These are phyloP conservation scores for Botrytis deweyae DNA, from an alignment of 2,329 filamentous ascomycete genomes.

Conservation along the genomic window DNA sequence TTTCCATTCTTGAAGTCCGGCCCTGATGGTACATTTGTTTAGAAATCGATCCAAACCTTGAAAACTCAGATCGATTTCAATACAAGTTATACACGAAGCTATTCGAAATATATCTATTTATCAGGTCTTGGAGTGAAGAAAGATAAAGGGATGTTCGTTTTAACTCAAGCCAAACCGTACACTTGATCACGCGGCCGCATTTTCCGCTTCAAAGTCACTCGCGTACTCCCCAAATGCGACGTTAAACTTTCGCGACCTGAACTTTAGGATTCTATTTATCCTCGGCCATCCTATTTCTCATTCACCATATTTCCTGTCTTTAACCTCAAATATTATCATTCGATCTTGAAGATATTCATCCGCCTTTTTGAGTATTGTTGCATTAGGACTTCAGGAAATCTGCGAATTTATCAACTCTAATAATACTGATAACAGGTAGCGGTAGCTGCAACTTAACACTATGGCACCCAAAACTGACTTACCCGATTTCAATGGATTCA, in stretches of 20 bases:
- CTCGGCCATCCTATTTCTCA: not conserved
- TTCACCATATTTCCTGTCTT: not conserved
- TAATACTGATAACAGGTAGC: not conserved
- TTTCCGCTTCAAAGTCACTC: not conserved
- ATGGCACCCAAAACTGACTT: slow-evolving; percentile 39
- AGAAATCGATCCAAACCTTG: not conserved
- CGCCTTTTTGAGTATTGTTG: not conserved
- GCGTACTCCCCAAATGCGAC: not conserved
- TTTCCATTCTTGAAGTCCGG: not conserved
- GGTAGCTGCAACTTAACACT: slow-evolving; percentile 8
- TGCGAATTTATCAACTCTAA: not conserved
- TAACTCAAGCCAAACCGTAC: not conserved
- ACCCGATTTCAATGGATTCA: slow-evolving; percentile 38
- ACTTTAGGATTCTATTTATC: not conserved
- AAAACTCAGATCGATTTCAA: not conserved
- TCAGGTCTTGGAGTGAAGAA: not conserved
- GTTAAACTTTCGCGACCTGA: slow-evolving; percentile 4
- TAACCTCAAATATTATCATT: not conserved
- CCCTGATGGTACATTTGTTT: not conserved
- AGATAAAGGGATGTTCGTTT: not conserved
- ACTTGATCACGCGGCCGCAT: not conserved
- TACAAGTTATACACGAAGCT: not conserved
- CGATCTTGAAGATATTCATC: not conserved
- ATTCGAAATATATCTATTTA: not conserved
- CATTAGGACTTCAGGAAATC: not conserved